These are phyloP conservation scores for Syzygium aqueum DNA, from an alignment of 345 rosid genomes.

Conservation along the genomic window DNA sequence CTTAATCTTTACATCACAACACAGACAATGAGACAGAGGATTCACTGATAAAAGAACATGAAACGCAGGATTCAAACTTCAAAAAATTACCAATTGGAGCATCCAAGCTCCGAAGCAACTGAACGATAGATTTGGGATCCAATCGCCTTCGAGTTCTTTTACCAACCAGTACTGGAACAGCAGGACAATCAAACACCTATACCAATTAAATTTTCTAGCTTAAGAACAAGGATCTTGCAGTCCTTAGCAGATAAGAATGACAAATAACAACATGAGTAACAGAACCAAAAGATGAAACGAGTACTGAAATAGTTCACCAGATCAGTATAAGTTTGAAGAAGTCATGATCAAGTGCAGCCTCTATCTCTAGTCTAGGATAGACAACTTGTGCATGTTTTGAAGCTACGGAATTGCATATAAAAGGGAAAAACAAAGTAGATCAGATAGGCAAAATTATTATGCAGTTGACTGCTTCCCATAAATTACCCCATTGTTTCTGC, in stretches of 20 bases:
- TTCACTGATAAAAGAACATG: background rate
- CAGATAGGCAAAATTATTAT: background rate
- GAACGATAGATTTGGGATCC: slow-evolving; percentile 70
- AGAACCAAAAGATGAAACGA: background rate
- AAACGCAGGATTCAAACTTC: background rate
- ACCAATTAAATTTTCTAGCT: background rate
- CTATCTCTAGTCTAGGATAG: background rate
- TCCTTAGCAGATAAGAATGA: background rate
- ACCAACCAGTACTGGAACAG: slow-evolving; percentile 55
- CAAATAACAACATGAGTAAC: background rate
- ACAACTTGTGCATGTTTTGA: background rate
- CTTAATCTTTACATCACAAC: background rate
- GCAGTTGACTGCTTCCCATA: background rate
- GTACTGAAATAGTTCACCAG: background rate
- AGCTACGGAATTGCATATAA: background rate
- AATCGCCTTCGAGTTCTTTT: slow-evolving; percentile 64
- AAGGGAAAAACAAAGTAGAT: background rate
- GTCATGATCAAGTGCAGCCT: background rate
- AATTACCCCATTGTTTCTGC: background rate
- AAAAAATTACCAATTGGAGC: slow-evolving; percentile 46
- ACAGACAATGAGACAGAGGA: background rate
- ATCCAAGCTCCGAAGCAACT: slow-evolving; percentile 55
- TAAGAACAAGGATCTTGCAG: background rate
- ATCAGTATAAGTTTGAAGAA: background rate
- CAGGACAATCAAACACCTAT: slow-evolving; percentile 86